Evolutionary conservation across 202 grass and related monocot genomes (phyloP), one percentile per base, ranked within the genome.

Genomic region (Eragrostis tef): DNA sequence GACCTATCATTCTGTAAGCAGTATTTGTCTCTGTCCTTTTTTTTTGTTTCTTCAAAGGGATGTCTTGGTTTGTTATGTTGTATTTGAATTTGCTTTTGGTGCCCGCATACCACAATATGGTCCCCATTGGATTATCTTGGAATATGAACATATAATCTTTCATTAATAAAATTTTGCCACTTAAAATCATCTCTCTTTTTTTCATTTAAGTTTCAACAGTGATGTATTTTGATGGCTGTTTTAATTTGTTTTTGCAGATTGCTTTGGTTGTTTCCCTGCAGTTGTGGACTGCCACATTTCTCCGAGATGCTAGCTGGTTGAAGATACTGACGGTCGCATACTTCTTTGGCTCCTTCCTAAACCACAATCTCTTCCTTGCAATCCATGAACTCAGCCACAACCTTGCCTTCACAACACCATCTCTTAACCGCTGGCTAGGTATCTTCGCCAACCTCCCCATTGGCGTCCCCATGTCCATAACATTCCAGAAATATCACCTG

Each of bases 351-450:
- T 93, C 96, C 67, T 99, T 99, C 42, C 80, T 99, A 48, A 99
- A 99, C 83, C 93, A 99, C 83, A 99, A 99, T 36, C 89, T 99
- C 67, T 99, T 99, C 85, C 84, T 99, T 17, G 96, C 93, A 6
- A 99, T 96, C 67, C 96, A 99, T 10, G 93, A 99, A 19, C 90
- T 99, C 50, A 93, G 93, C 86, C 96, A 99, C 93, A 99, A 99
- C 42, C 96, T 99, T 3, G 96, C 96, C 45, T 99, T 99, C 78
- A 22, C 96, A 11, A 89, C 83, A 13, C 96, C 96, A 64, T 87
- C 74, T 16, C 83, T 86, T n/a, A 99, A 99, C 15, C 90, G 87
- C 83, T 95, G 92, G 92, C 71, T 99, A 41, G 96, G 96, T 0
- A 96, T 99, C 62, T 99, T 99, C 0, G 96, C 93, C 47, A 99